Percentiles rank a stretch among this genome's conserved stretches.
These are phyloP conservation scores for Wickerhamiella shivajii DNA, from an alignment of 805 yeast genomes.

Conservation along the genomic window DNA sequence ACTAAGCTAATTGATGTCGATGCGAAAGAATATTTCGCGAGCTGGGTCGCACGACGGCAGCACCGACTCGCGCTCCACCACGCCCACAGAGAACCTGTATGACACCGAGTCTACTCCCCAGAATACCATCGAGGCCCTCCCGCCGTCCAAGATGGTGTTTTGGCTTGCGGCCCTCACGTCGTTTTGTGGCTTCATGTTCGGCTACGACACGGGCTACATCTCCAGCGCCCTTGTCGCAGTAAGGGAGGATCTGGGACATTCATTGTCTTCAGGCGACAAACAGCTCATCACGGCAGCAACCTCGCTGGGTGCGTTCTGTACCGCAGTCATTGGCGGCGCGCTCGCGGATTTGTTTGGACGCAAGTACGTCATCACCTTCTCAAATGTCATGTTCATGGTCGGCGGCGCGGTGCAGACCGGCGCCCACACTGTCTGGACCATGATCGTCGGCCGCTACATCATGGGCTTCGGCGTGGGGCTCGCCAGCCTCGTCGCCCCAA, in stretches of 20 bases:
- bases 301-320: constrained; percentile 78
- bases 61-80: too few species aligned
- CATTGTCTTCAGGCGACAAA: constrained; percentile 60
- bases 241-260: constrained; percentile 51
- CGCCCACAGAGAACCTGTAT: too few species aligned
- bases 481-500: constrained; percentile 88
- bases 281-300: constrained; percentile 91
- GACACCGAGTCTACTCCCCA: constrained; percentile 8
- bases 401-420: constrained; percentile 81
- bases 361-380: constrained; percentile 66
- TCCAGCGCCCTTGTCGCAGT: constrained; percentile 84
- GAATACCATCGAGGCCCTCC: constrained; percentile 21
- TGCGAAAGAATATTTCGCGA: too few species aligned
- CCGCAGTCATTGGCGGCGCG: constrained; percentile 65
- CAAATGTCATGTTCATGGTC: constrained; percentile 64
- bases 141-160: constrained; percentile 41
- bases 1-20: too few species aligned
- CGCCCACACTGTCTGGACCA: constrained; percentile 70
- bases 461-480: constrained; percentile 96
- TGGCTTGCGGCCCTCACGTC: constrained; percentile 58
- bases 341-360: constrained; percentile 76
- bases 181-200: constrained; percentile 91
- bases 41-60: too few species aligned
- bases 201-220: constrained; percentile 94
- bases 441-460: constrained; percentile 81